These are phyloP conservation scores for Erythrophleum fordii DNA, from an alignment of 306 rosid species.

Conservation along the genomic window DNA sequence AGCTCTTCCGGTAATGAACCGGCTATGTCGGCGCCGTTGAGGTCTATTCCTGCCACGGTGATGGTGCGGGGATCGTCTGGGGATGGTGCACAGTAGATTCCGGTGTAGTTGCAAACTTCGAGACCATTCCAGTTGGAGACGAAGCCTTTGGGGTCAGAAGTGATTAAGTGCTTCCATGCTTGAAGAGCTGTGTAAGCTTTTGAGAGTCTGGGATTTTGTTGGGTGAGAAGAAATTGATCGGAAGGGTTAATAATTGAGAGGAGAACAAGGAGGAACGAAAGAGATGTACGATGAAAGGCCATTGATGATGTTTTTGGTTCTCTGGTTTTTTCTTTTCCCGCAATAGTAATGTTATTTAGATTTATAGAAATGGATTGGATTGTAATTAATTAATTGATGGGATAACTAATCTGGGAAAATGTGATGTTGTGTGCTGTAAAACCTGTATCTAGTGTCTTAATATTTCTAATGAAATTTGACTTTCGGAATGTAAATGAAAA, in stretches of 20 bases:
- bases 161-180: slow-evolving; percentile 75
- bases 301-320: background rate
- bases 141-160: slow-evolving; percentile 67
- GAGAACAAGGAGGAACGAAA: slow-evolving; percentile 11
- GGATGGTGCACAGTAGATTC: slow-evolving; percentile 75
- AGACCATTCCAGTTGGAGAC: slow-evolving; percentile 71
- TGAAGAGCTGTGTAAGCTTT: slow-evolving; percentile 80
- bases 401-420: no score
- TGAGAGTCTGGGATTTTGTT: slow-evolving; percentile 59
- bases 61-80: slow-evolving; percentile 50
- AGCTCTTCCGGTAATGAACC: slow-evolving; percentile 70
- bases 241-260: slow-evolving; percentile 8
- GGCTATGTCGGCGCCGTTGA: slow-evolving; percentile 64
- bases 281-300: background rate
- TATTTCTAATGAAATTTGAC: no score
- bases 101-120: slow-evolving; percentile 82
- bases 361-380: no score
- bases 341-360: no score
- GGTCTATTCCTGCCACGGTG: slow-evolving; percentile 81
- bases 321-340: background rate
- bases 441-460: no score
- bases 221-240: background rate
- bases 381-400: no score
- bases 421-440: no score
- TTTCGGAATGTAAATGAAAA: no score